Percentiles rank a stretch among this genome's conserved stretches.
Evolutionary conservation across 2,329 filamentous ascomycete species (phyloP).

Genomic region (Fusarium algeriense): DNA sequence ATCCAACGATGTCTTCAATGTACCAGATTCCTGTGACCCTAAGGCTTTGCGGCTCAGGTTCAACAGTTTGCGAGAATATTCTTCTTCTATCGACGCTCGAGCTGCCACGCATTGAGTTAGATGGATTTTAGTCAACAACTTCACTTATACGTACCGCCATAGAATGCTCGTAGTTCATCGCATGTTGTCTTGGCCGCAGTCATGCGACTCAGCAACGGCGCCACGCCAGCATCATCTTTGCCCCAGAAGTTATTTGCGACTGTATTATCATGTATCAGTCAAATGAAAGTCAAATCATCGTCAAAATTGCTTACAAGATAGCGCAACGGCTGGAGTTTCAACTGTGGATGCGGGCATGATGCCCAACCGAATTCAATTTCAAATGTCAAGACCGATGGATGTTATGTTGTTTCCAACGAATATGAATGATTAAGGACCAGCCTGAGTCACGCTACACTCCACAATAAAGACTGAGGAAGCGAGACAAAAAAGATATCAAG

Average conservation of each 20-base stretch:
- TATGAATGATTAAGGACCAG: conserved; percentile 38
- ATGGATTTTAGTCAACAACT: neutral
- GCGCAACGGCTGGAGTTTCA: conserved; percentile 73
- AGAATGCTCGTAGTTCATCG: conserved; percentile 94
- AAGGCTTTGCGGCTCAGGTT: conserved; percentile 88
- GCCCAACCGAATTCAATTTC: conserved; percentile 39
- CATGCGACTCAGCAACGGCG: conserved; percentile 93
- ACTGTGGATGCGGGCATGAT: conserved; percentile 71
- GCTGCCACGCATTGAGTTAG: conserved; percentile 61
- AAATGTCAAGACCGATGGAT: conserved; percentile 3
- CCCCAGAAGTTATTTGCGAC: conserved; percentile 99
- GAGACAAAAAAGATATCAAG: conserved; percentile 12
- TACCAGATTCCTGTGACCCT: conserved; percentile 88
- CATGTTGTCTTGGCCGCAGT: conserved; percentile 92
- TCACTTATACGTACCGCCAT: conserved; percentile 70
- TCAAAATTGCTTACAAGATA: conserved; percentile 69
- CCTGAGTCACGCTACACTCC: conserved; percentile 36
- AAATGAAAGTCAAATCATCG: neutral
- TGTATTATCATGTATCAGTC: conserved; percentile 52
- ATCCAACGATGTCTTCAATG: conserved; percentile 86
- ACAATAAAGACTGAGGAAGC: conserved; percentile 34
- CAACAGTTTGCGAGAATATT: conserved; percentile 91
- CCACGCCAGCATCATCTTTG: conserved; percentile 96
- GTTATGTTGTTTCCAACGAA: conserved; percentile 8
- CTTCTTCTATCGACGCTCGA: conserved; percentile 93